Evolutionary conservation across 352 stramenopile species (phyloP).

Genomic region (Bremia lactucae): DNA sequence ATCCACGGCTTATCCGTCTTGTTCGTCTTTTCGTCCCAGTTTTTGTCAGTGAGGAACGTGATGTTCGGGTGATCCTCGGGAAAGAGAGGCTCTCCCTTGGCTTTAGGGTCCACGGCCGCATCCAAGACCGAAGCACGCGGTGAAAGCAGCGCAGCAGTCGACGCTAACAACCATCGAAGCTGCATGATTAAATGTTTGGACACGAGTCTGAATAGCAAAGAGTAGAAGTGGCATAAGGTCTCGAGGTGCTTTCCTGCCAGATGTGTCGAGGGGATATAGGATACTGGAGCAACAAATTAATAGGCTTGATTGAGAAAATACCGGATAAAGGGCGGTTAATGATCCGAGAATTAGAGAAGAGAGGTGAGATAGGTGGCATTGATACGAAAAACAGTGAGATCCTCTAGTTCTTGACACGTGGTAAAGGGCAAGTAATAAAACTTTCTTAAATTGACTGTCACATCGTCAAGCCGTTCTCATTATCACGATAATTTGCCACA

Average conservation of each 20-base stretch:
- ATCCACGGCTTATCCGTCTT: slow-evolving; percentile 75
- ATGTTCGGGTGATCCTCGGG: slow-evolving; percentile 74
- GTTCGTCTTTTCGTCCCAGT: slow-evolving; percentile 62
- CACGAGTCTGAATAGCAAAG: slow-evolving; percentile 7
- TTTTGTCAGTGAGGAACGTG: slow-evolving; percentile 79
- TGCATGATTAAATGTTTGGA: slow-evolving; percentile 10
- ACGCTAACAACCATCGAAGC: slow-evolving; percentile 11
- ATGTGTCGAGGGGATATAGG: too few relatives aligned
- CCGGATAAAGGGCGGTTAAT: too few relatives aligned
- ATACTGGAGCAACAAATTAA: too few relatives aligned
- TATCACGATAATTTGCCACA: too few relatives aligned
- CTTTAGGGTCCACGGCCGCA: slow-evolving; percentile 48
- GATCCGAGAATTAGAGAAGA: too few relatives aligned
- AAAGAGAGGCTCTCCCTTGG: slow-evolving; percentile 71
- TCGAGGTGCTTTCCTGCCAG: slow-evolving; percentile 7
- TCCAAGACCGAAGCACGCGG: slow-evolving; percentile 7
- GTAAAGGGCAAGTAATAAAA: too few relatives aligned
- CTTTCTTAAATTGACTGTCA: too few relatives aligned
- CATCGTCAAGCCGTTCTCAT: too few relatives aligned
- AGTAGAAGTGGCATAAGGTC: slow-evolving; percentile 10
- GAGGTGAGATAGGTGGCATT: too few relatives aligned
- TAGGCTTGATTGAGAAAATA: too few relatives aligned
- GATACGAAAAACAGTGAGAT: too few relatives aligned
- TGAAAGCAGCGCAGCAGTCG: slow-evolving; percentile 10
- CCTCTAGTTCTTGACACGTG: too few relatives aligned